A percentile compares a stretch with the other conserved stretches of the same genome.
phyloP scores from a whole-genome alignment of 176 grass and related monocot genomes.

The Zoysia pacifica region DNA sequence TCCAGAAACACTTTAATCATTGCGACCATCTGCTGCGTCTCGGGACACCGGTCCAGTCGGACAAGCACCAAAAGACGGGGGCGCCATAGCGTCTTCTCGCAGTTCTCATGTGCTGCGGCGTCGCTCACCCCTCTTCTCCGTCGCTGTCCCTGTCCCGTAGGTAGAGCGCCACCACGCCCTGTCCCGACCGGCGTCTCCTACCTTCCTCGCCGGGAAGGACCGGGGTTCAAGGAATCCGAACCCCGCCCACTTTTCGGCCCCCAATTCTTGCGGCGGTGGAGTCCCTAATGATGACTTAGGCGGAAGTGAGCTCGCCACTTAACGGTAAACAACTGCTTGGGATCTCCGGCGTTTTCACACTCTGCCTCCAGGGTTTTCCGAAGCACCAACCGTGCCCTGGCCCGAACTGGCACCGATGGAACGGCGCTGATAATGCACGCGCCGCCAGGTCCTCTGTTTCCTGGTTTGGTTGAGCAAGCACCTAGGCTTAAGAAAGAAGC shows the following conservation, averaged over 20 bases:
- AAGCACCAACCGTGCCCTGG: not conserved
- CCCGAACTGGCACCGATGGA: conserved; percentile 10
- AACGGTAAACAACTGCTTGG: conserved; percentile 28
- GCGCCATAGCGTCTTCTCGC: conserved; percentile 23
- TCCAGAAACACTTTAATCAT: conserved; percentile 76
- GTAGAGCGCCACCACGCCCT: not conserved
- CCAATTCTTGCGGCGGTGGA: conserved; percentile 56
- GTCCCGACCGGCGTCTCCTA: not conserved
- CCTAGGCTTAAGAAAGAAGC: not conserved
- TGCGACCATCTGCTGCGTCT: conserved; percentile 50
- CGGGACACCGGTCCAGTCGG: conserved; percentile 40
- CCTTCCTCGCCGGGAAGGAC: conserved; percentile 19
- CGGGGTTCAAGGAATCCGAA: conserved; percentile 55
- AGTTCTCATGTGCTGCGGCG: conserved; percentile 22
- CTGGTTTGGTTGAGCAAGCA: not conserved
- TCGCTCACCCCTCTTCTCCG: not conserved
- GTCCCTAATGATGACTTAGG: conserved; percentile 47
- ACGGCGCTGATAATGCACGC: conserved; percentile 18
- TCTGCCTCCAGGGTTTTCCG: not conserved
- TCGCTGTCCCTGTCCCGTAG: not conserved
- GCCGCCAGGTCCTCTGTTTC: not conserved
- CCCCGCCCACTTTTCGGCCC: conserved; percentile 18
- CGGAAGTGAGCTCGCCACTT: conserved; percentile 53
- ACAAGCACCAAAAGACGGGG: conserved; percentile 47
- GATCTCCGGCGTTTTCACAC: conserved; percentile 31